A percentile compares a stretch with the other conserved stretches of the same genome.
Conservation (phyloP, 306 rosid genomes). For the Casuarina equisetifolia region DNA sequence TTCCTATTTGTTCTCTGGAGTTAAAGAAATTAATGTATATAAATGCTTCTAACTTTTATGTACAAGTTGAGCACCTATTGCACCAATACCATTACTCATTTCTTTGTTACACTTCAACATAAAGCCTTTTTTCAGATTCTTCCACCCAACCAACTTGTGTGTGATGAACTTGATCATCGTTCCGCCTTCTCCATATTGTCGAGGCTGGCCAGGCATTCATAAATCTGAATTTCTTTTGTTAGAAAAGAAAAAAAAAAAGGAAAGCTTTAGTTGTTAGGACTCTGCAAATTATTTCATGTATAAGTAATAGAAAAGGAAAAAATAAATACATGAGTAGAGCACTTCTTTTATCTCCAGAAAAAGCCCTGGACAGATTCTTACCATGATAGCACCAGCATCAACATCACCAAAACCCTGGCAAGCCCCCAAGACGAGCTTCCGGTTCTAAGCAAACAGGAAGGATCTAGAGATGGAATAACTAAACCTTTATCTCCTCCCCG, state of each 20-base stretch:
- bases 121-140: too few relatives aligned
- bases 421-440: constrained; percentile 82
- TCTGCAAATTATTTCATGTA: constrained; percentile 13
- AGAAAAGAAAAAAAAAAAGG: background rate
- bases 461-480: constrained; percentile 51
- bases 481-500: constrained; percentile 33
- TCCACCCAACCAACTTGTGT: too few relatives aligned
- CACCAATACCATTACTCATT: too few relatives aligned
- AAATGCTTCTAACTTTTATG: too few relatives aligned
- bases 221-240: too few relatives aligned
- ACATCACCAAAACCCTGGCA: constrained; percentile 63
- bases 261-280: constrained; percentile 4
- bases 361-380: constrained; percentile 63
- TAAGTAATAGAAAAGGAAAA: background rate
- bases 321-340: background rate
- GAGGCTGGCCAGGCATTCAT: too few relatives aligned
- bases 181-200: too few relatives aligned
- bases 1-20: too few relatives aligned
- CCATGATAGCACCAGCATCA: constrained; percentile 77
- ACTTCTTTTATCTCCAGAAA: constrained; percentile 61
- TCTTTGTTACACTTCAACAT: too few relatives aligned
- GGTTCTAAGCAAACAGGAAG: constrained; percentile 74
- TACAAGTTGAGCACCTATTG: too few relatives aligned
- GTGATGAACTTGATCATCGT: too few relatives aligned
- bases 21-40: too few relatives aligned